phyloP scores from a whole-genome alignment of 31 red algal species.

The Porphyra umbilicalis region DNA sequence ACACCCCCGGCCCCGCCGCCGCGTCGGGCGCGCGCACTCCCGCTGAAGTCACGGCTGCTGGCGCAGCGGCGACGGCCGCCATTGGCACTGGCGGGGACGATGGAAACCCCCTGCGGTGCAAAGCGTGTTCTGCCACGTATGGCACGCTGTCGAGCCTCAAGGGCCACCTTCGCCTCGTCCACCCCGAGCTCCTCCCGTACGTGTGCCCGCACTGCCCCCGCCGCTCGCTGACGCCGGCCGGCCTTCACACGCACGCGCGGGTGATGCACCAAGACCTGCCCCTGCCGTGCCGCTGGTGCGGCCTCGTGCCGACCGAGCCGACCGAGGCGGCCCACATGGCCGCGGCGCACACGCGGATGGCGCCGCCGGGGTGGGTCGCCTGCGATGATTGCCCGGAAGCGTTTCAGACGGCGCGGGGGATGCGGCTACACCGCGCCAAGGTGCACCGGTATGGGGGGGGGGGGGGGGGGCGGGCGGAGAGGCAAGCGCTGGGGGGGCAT shows the following conservation, averaged over 20 bases:
- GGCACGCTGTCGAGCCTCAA: background rate
- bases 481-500: background rate
- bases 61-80: background rate
- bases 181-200: background rate
- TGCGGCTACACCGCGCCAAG: background rate
- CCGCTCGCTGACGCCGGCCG: background rate
- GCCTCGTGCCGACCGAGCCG: background rate
- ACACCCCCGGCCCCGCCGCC: too few relatives aligned
- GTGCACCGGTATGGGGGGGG: background rate
- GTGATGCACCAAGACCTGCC: background rate
- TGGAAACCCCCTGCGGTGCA: background rate
- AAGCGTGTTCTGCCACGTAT: background rate
- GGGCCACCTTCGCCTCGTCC: background rate
- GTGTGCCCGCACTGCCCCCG: background rate
- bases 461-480: background rate
- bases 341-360: background rate
- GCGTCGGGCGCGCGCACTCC: too few relatives aligned
- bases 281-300: background rate
- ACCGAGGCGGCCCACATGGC: background rate
- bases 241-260: background rate
- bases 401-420: background rate
- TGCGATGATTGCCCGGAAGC: background rate
- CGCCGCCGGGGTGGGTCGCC: background rate
- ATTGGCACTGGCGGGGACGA: background rate
- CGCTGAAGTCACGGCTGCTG: too few relatives aligned